Conservation (phyloP, 1,284 basidiomycete genomes). For the Moesziomyces sp. region DNA sequence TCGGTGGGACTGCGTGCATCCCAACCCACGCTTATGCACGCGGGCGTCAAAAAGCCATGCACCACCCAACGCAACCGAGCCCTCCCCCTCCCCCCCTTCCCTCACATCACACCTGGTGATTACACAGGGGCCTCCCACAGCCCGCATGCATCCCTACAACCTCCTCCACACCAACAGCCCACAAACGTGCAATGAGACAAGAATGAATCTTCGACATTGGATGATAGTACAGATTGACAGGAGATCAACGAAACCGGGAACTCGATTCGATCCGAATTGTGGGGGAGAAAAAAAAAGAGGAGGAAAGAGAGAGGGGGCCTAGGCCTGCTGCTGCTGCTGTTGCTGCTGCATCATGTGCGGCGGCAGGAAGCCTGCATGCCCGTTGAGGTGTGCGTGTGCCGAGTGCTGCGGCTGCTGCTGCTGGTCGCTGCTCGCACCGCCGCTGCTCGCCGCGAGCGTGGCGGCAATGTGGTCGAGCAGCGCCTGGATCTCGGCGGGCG, state of each 20-base stretch:
- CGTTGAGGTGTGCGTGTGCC: slow-evolving; percentile 28
- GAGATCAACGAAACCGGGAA: too few species aligned
- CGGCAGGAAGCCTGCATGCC: slow-evolving; percentile 21
- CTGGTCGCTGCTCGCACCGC: slow-evolving; percentile 13
- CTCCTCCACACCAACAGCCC: not conserved
- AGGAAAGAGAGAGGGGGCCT: not conserved
- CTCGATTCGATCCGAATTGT: not conserved
- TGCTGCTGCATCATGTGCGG: slow-evolving; percentile 27
- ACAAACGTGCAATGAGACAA: not conserved
- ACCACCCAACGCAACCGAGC: too few species aligned
- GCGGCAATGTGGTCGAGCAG: slow-evolving; percentile 63
- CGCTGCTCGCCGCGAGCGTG: slow-evolving; percentile 21
- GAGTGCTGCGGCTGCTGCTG: slow-evolving; percentile 15
- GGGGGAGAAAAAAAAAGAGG: too few species aligned
- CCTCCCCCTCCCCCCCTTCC: too few species aligned
- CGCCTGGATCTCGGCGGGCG: slow-evolving; percentile 63
- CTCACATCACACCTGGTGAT: too few species aligned
- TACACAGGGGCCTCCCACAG: not conserved
- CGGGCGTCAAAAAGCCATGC: too few species aligned
- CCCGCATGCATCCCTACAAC: too few species aligned
- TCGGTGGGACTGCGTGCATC: too few species aligned
- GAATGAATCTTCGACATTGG: not conserved
- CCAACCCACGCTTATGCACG: too few species aligned
- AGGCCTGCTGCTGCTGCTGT: slow-evolving; percentile 31
- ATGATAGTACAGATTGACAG: slow-evolving; percentile 5